Percentiles rank a stretch among this genome's conserved stretches.
These are phyloP conservation scores for Talinum fruticosum DNA, from an alignment of 148 eudicot species.

Conservation along the genomic window DNA sequence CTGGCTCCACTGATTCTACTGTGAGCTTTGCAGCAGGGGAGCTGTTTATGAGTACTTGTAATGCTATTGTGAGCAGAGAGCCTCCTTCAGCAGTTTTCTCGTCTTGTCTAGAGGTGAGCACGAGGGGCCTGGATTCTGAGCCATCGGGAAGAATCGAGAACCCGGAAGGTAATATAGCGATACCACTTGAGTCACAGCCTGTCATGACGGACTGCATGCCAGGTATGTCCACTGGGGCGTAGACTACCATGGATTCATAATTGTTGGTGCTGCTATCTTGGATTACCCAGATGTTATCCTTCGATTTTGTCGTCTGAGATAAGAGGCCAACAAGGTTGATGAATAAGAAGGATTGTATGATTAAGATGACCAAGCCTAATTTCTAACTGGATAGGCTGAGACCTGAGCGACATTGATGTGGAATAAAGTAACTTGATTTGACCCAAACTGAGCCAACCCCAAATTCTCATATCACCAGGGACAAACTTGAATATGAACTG, in stretches of 20 bases:
- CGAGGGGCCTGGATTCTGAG: conserved; percentile 73
- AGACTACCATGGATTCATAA: conserved; percentile 71
- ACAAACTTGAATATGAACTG: too few species aligned
- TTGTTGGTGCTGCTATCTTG: conserved; percentile 81
- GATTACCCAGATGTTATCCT: conserved; percentile 63
- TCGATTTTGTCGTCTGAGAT: conserved; percentile 61
- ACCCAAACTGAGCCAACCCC: neutral
- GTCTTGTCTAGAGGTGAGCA: conserved; percentile 61
- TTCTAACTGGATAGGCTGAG: neutral
- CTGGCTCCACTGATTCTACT: conserved; percentile 68
- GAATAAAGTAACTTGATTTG: neutral
- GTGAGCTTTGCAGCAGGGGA: conserved; percentile 64
- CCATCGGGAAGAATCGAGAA: conserved; percentile 90
- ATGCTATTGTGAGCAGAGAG: conserved; percentile 73
- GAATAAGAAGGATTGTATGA: neutral
- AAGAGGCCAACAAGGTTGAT: neutral
- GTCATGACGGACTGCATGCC: conserved; percentile 80
- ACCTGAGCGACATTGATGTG: neutral
- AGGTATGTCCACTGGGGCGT: conserved; percentile 65
- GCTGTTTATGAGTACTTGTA: conserved; percentile 66
- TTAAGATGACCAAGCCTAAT: neutral
- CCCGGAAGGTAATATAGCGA: conserved; percentile 71
- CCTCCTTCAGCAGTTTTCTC: conserved; percentile 79
- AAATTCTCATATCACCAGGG: too few species aligned
- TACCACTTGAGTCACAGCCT: conserved; percentile 83